These are phyloP conservation scores for Ceratobasidium sp. DNA, from an alignment of 1,284 basidiomycete genomes.

Conservation along the genomic window DNA sequence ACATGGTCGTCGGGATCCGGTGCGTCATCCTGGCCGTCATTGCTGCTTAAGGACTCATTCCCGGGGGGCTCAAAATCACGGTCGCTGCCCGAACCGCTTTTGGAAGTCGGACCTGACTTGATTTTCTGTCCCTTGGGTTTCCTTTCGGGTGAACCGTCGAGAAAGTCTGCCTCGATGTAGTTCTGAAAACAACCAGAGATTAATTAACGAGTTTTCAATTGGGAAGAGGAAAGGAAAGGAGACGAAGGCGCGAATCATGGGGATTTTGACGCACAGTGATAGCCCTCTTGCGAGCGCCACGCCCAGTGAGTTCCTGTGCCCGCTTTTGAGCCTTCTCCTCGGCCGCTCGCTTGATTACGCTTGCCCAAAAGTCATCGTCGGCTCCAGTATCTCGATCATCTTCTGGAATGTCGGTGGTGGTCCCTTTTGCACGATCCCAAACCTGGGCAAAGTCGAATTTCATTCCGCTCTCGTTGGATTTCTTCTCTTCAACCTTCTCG, in stretches of 20 bases:
- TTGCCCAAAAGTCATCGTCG: conserved; percentile 73
- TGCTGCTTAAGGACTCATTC: conserved; percentile 25
- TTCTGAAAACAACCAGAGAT: conserved; percentile 28
- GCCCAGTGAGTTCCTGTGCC: conserved; percentile 64
- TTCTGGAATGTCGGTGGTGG: conserved; percentile 69
- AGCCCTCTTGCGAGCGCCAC: conserved; percentile 72
- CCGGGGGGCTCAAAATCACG: conserved; percentile 22
- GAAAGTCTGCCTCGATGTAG: conserved; percentile 26
- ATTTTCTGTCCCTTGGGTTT: neutral
- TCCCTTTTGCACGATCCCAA: conserved; percentile 79
- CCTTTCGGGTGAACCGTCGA: conserved; percentile 33
- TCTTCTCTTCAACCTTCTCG: conserved; percentile 63
- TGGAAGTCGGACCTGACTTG: neutral
- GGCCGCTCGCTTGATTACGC: conserved; percentile 50
- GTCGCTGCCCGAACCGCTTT: conserved; percentile 1
- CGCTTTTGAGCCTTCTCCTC: conserved; percentile 54
- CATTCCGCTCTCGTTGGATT: conserved; percentile 50
- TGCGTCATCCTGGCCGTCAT: neutral
- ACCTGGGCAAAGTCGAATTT: conserved; percentile 86
- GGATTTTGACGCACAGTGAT: conserved; percentile 47
- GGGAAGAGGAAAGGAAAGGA: neutral
- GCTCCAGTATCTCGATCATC: conserved; percentile 56
- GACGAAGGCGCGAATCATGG: neutral
- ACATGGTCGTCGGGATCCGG: neutral
- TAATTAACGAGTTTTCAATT: conserved; percentile 7